These are phyloP conservation scores for Salix brachista DNA, from an alignment of 345 rosid genomes.

Conservation along the genomic window DNA sequence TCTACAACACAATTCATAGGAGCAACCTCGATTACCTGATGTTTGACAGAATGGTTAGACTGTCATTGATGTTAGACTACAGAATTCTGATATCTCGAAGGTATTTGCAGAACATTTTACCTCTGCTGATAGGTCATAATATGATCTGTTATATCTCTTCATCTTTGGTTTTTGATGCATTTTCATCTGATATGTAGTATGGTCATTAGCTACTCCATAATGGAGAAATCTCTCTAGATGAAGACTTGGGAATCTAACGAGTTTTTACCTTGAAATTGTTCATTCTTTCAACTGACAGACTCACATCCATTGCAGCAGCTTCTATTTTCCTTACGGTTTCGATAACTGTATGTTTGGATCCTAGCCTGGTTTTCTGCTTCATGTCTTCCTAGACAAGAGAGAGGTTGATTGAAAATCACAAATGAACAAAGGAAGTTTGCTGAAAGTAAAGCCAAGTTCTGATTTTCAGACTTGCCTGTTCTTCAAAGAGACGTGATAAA, in stretches of 20 bases:
- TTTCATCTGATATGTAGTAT: conserved; percentile 46
- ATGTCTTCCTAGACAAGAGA: conserved; percentile 49
- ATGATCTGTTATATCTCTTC: conserved; percentile 53
- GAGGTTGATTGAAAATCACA: background rate
- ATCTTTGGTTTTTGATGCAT: conserved; percentile 56
- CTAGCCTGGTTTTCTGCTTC: conserved; percentile 59
- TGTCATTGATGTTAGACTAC: background rate
- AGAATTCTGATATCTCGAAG: background rate
- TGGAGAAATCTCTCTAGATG: background rate
- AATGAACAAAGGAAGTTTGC: conserved; percentile 6
- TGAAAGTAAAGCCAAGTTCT: background rate
- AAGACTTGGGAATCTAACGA: background rate
- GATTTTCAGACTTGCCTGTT: conserved; percentile 44
- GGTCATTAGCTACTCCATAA: background rate
- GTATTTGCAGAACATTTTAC: conserved; percentile 23
- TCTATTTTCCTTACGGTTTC: conserved; percentile 80
- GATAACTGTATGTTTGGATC: conserved; percentile 57
- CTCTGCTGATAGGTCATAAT: conserved; percentile 72
- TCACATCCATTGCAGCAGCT: conserved; percentile 65
- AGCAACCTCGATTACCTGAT: conserved; percentile 72
- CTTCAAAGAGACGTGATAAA: conserved; percentile 88
- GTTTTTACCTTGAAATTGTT: conserved; percentile 54
- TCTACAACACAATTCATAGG: conserved; percentile 83
- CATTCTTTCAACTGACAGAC: conserved; percentile 53
- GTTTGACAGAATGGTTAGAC: conserved; percentile 15